Percentiles rank a stretch among this genome's conserved stretches.
Conservation (phyloP, 1,284 basidiomycete species). For the Trichosporon sp. region DNA sequence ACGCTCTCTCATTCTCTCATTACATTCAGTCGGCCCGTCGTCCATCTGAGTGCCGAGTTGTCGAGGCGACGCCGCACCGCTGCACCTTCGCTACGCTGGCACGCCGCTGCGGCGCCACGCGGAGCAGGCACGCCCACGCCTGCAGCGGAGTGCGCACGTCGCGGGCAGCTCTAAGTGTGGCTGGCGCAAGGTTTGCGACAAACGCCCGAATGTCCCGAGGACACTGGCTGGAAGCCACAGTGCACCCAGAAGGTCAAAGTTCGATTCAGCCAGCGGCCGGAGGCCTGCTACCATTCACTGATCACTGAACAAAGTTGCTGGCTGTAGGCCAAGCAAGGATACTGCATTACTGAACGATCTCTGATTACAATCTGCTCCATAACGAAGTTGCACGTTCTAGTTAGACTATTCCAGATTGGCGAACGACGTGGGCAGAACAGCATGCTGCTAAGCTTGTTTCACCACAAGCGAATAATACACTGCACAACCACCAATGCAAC, state of each 20-base stretch:
- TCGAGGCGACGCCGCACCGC: neutral
- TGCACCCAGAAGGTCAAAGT: neutral
- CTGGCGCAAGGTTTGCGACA: constrained; percentile 1
- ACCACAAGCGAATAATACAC: neutral
- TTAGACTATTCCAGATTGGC: neutral
- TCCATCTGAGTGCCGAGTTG: too few relatives aligned
- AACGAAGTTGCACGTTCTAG: neutral
- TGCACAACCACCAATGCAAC: neutral
- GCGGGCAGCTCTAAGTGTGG: constrained; percentile 7
- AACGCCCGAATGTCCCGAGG: neutral
- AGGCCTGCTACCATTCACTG: neutral
- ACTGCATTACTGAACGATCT: neutral
- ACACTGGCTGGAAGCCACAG: neutral
- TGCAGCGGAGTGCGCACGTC: neutral
- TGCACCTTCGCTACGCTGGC: too few relatives aligned
- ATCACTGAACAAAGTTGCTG: neutral
- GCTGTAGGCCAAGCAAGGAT: neutral
- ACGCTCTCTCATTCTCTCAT: neutral
- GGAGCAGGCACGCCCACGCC: too few relatives aligned
- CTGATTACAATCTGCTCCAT: neutral
- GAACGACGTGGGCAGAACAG: neutral
- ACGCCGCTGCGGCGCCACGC: too few relatives aligned
- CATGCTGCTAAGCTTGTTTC: neutral
- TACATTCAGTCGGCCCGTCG: neutral
- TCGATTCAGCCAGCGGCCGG: neutral